These are phyloP conservation scores for Ampelocalamus luodianensis DNA, from an alignment of 176 grass and related monocot species.

Conservation along the genomic window DNA sequence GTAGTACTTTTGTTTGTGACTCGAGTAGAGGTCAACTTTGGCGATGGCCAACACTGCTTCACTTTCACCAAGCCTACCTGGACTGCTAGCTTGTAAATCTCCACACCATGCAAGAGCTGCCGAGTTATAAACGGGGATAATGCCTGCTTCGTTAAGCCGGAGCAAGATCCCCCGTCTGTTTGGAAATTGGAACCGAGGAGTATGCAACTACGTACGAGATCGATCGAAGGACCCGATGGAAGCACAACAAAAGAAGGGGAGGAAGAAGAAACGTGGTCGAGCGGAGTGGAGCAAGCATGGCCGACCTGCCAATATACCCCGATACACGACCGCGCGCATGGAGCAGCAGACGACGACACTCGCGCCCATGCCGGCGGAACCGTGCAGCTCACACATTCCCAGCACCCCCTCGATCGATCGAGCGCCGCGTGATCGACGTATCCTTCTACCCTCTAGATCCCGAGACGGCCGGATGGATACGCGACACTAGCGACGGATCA, in stretches of 20 bases:
- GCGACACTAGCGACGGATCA: neutral
- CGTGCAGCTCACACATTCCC: conserved; percentile 21
- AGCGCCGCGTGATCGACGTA: too few species aligned
- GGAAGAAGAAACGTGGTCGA: neutral
- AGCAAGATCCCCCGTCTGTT: neutral
- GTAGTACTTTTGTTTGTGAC: neutral
- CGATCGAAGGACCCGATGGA: neutral
- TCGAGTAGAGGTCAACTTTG: neutral
- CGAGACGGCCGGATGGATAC: neutral
- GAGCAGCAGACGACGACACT: neutral
- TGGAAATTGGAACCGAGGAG: neutral
- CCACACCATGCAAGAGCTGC: neutral
- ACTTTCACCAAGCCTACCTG: neutral
- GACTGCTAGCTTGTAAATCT: neutral
- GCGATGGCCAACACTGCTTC: neutral
- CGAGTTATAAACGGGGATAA: neutral
- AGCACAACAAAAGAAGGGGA: neutral
- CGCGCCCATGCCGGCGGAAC: conserved; percentile 1
- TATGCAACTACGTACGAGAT: neutral
- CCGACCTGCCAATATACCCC: neutral
- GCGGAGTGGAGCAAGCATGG: conserved; percentile 26
- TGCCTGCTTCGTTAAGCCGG: neutral
- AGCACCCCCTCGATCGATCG: too few species aligned
- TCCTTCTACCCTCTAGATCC: neutral
- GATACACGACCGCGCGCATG: neutral